phyloP scores from a whole-genome alignment of 768 basidiomycete species.

The Lepiota subincarnata region DNA sequence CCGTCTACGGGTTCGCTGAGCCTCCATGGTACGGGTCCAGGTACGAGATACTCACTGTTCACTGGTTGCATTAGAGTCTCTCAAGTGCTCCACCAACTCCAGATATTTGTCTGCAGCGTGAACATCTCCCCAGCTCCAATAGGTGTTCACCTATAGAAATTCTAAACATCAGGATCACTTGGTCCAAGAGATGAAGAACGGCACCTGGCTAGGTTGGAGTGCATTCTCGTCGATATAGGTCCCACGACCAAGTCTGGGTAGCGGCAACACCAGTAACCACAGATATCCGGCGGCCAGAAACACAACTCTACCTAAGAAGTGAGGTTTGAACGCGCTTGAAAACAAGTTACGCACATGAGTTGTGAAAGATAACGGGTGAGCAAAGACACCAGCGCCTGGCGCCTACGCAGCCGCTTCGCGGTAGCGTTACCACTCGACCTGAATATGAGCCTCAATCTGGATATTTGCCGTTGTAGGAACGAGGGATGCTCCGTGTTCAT shows the following conservation, averaged over 20 bases:
- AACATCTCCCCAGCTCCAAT: constrained; percentile 92
- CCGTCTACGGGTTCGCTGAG: constrained; percentile 43
- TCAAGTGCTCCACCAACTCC: constrained; percentile 58
- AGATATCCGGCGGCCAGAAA: constrained; percentile 65
- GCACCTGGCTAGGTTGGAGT: constrained; percentile 85
- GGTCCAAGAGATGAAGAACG: background rate
- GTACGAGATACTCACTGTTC: constrained; percentile 53
- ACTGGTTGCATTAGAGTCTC: constrained; percentile 60
- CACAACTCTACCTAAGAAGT: constrained; percentile 35
- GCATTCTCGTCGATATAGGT: constrained; percentile 97
- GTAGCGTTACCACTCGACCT: constrained; percentile 23
- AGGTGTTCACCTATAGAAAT: constrained; percentile 70
- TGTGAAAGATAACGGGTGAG: constrained; percentile 26
- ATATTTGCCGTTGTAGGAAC: constrained; percentile 3
- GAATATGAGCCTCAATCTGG: constrained; percentile 22
- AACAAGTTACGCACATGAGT: constrained; percentile 30
- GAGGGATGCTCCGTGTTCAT: constrained; percentile 5
- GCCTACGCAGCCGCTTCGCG: constrained; percentile 41
- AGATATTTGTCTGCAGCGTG: constrained; percentile 82
- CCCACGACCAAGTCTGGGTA: constrained; percentile 52
- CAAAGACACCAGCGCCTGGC: constrained; percentile 34
- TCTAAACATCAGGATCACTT: background rate
- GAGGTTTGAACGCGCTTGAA: background rate
- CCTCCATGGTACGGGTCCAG: background rate
- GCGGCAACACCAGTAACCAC: constrained; percentile 84